These are phyloP conservation scores for Colletotrichum lindemuthianum DNA, from an alignment of 2,329 filamentous ascomycete species.

Conservation along the genomic window DNA sequence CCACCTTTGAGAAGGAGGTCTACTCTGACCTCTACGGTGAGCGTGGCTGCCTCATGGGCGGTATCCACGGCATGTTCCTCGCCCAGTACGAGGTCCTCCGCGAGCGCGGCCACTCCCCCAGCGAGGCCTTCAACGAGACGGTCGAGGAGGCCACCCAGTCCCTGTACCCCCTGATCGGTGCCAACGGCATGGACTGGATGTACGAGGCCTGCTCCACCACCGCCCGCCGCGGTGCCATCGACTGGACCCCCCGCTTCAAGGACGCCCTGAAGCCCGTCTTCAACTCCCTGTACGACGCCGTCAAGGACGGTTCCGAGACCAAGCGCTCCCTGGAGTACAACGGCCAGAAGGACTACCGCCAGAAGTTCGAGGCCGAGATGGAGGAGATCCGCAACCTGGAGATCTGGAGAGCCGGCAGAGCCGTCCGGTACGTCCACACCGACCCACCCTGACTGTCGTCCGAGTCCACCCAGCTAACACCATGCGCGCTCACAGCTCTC, in stretches of 20 bases:
- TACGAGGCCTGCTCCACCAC: slow-evolving; percentile 99
- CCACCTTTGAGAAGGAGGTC: slow-evolving; percentile 99
- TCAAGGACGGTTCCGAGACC: slow-evolving; percentile 92
- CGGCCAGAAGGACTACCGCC: slow-evolving; percentile 92
- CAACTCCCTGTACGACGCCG: slow-evolving; percentile 94
- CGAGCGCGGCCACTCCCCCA: slow-evolving; percentile 96
- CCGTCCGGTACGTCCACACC: slow-evolving; percentile 74
- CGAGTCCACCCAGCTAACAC: slow-evolving; percentile 37
- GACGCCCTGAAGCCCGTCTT: slow-evolving; percentile 98
- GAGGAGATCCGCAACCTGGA: slow-evolving; percentile 97
- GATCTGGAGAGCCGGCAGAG: slow-evolving; percentile 99
- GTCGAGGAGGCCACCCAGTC: slow-evolving; percentile 99
- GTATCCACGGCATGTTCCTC: slow-evolving; percentile 99
- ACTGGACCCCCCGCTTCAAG: slow-evolving; percentile 99
- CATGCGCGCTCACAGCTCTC: slow-evolving; percentile 59
- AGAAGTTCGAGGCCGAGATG: slow-evolving; percentile 98
- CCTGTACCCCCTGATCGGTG: slow-evolving; percentile 96
- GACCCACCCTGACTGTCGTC: not conserved
- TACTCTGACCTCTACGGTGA: slow-evolving; percentile 99
- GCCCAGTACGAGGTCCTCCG: slow-evolving; percentile 99
- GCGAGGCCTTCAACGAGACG: slow-evolving; percentile 99
- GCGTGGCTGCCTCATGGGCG: slow-evolving; percentile 99
- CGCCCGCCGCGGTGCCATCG: slow-evolving; percentile 96
- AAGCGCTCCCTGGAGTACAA: slow-evolving; percentile 98
- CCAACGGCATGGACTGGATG: slow-evolving; percentile 99